Evolutionary conservation across 2,329 filamentous ascomycete species (phyloP).

Genomic region (Sarocladiaceae sp.): DNA sequence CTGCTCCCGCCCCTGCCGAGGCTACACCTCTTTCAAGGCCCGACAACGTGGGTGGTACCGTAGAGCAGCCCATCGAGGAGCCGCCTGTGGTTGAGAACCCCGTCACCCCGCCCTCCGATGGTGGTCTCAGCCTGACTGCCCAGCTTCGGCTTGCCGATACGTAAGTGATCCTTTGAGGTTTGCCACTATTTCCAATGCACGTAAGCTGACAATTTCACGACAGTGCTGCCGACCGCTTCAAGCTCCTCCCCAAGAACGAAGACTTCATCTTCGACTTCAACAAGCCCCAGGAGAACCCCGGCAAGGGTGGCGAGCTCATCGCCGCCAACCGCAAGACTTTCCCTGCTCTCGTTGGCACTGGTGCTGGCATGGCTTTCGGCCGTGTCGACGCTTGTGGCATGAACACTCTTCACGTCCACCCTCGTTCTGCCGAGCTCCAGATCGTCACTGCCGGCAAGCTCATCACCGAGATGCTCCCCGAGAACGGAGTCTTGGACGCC

Average conservation of each 20-base stretch:
- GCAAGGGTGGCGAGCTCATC: conserved; percentile 42
- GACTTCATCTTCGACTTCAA: conserved; percentile 49
- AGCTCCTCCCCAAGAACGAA: conserved; percentile 36
- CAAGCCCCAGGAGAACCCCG: conserved; percentile 13
- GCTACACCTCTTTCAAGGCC: conserved; percentile 10
- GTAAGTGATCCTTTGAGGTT: conserved; percentile 18
- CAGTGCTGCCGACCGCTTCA: conserved; percentile 38
- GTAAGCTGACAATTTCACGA: neutral
- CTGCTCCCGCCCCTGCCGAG: conserved; percentile 14
- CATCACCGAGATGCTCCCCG: conserved; percentile 47
- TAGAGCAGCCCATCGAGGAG: too few relatives aligned
- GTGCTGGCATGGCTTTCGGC: conserved; percentile 46
- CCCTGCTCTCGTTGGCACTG: conserved; percentile 50
- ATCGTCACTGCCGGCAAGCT: conserved; percentile 45
- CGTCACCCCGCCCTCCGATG: neutral
- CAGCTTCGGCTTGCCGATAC: conserved; percentile 36
- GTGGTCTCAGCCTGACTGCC: conserved; percentile 25
- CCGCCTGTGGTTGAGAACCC: too few relatives aligned
- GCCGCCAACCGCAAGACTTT: conserved; percentile 53
- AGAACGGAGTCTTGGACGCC: conserved; percentile 42
- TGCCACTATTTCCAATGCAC: neutral
- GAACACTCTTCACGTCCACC: conserved; percentile 54
- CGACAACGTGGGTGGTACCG: neutral
- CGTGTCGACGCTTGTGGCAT: conserved; percentile 50
- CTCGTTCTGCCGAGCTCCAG: conserved; percentile 49